Base-by-base conservation (phyloP, 208 protist genomes). In the Leishmania braziliensis region DNA sequence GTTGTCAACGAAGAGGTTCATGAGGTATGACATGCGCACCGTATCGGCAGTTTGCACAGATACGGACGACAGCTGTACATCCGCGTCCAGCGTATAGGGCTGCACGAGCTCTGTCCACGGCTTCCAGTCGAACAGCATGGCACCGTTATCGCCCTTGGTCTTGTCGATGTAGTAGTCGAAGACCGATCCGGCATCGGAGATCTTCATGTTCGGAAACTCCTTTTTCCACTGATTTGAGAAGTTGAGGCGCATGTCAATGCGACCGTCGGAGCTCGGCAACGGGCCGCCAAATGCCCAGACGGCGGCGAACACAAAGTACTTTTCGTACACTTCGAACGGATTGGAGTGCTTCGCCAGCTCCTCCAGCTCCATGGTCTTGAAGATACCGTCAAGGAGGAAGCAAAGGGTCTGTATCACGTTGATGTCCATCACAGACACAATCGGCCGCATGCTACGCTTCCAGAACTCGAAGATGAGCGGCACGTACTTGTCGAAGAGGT, bases 401-500 rank as follows among this genome's bases (percentile, higher is more conserved):
- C 98, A 99, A 62, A 99, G 92, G 36, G 97, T 99, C 88, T 99
- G 95, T n/a, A 99, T 95, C 54, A 98, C 85, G 84, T 95, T 98
- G 87, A 99, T 98, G 86, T 99, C 98, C 86, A 93, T 94, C 74
- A 98, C 84, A 53, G 93, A 84, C 48, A 99, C 96, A 70, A 98
- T 88, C 33, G 94, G 83, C 9, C 90, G 91, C 93, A 98, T 96
- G 54, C 88, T 91, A 46, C 96, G 93, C 82, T 97, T 97, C 89
- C 99, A 98, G 79, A 97, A 97, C 68, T 98, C 95, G 72, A 99
- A 93, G 36, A 98, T 97, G 65, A 91, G 90, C 16, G 93, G 88
- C 53, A 99, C 97, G 88, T 99, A 99, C 89, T 99, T 99, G 82
- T 99, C 97, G 86, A 99, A 99, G 56, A 99, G 92, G 80, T 93